A percentile compares a stretch with the other conserved stretches of the same genome.
Conservation (phyloP, 495 filamentous ascomycete species). For the Penicillium lividum region DNA sequence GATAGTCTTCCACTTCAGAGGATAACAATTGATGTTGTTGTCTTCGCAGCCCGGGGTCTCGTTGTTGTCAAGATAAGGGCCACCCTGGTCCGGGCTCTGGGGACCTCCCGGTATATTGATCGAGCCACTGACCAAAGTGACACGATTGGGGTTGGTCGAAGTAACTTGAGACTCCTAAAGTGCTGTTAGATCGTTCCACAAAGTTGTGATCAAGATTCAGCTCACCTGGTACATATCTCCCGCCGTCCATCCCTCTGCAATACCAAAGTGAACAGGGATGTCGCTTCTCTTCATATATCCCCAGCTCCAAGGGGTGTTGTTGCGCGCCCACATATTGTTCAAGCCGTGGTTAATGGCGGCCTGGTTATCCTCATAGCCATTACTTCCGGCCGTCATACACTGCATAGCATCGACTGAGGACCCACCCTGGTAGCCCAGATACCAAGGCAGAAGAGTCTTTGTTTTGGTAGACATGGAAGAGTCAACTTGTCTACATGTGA, state of each 20-base stretch:
- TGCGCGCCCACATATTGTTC: conserved; percentile 54
- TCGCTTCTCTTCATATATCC: conserved; percentile 50
- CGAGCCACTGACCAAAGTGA: conserved; percentile 53
- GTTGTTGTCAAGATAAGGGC: conserved; percentile 58
- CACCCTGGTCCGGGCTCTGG: conserved; percentile 44
- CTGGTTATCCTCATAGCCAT: conserved; percentile 54
- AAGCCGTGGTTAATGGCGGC: conserved; percentile 48
- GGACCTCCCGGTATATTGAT: conserved; percentile 55
- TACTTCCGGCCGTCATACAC: conserved; percentile 54
- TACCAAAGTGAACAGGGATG: conserved; percentile 54
- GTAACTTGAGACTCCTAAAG: conserved; percentile 52
- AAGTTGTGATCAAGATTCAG: background rate
- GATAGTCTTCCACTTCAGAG: conserved; percentile 56
- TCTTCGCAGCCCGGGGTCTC: conserved; percentile 54
- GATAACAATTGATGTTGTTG: conserved; percentile 51
- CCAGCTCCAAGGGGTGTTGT: conserved; percentile 57
- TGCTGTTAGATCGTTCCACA: conserved; percentile 3
- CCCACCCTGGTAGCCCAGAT: conserved; percentile 52
- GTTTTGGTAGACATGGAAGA: conserved; percentile 21
- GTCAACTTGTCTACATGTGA: conserved; percentile 20
- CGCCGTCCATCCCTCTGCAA: conserved; percentile 55
- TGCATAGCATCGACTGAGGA: conserved; percentile 51
- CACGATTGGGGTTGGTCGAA: conserved; percentile 56
- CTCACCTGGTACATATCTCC: conserved; percentile 58
- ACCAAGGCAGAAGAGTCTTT: conserved; percentile 52